Base-by-base conservation (phyloP, 2,329 filamentous ascomycete genomes). In the Diplodia sapinea region DNA sequence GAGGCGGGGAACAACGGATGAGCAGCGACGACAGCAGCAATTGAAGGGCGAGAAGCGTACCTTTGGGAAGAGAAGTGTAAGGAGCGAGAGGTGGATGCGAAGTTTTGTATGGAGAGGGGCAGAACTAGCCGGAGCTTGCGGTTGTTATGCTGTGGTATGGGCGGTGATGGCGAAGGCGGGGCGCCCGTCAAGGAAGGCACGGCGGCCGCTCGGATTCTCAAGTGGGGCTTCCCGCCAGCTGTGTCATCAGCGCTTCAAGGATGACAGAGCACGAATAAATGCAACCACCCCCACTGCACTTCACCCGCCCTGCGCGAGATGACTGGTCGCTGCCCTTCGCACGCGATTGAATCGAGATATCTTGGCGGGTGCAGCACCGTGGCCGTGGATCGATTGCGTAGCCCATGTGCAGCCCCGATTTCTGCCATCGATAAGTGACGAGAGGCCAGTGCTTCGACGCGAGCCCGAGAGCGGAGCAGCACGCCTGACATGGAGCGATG, bases 381-480 rank as follows among this genome's bases (percentile, higher is more conserved):
- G 50, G 50, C 26, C 20, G 50, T 20, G 15, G 20, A 23, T 36
- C 33, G 33, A 11, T 26, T 26, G 26, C 26, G 26, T 26, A 26
- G n/a, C 17, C 40, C 40, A 43, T 15, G 31, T 33, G 31, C 31
- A 33, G 31, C 31, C 31, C 31, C 17, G 40, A 43, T 43, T 17
- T 43, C 15, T 43, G 15, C 12, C 33, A 57, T 36, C 36, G 36
- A 17, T n/a, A 26, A 40, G 33, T 26, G 59, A 63, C 59, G 31
- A 38, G 47, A 38, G 59, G 59, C 43, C 59, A 38, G 33, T 50
- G 47, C 56, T 33, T 33, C 56, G n/a, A 36, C 38, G 29, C 26
- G 47, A 63, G 43, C 47, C 59, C 59, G 59, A 63, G 47, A 63
- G 59, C 59, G 59, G 59, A 63, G 59, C 57, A 49, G 57, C 59